phyloP scores from a whole-genome alignment of 768 basidiomycete species.

The Psilocybe cubensis region DNA sequence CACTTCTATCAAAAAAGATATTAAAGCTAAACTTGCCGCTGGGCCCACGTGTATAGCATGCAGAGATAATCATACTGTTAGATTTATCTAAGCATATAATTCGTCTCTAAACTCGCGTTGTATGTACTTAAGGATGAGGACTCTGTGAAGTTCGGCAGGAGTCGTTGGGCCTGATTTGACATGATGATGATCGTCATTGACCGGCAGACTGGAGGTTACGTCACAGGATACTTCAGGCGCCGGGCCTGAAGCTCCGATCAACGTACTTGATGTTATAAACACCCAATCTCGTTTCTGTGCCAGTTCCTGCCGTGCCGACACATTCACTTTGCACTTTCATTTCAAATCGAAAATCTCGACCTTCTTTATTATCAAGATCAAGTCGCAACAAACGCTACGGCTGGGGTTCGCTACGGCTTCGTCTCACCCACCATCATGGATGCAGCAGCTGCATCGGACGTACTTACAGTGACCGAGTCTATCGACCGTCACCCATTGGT shows the following conservation, averaged over 20 bases:
- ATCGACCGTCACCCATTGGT: slow-evolving; percentile 69
- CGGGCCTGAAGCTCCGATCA: slow-evolving; percentile 16
- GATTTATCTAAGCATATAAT: too few relatives aligned
- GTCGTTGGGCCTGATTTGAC: neutral
- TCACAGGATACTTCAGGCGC: slow-evolving; percentile 3
- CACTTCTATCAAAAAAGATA: neutral
- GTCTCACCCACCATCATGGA: slow-evolving; percentile 33
- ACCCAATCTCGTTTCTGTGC: neutral
- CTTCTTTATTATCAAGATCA: neutral
- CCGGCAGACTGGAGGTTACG: slow-evolving; percentile 1
- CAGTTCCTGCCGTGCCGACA: slow-evolving; percentile 5
- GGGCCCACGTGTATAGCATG: too few relatives aligned
- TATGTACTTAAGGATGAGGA: too few relatives aligned
- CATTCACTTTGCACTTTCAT: slow-evolving; percentile 1
- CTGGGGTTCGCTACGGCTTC: neutral
- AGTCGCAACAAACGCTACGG: neutral
- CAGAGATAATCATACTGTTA: too few relatives aligned
- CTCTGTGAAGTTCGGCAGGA: neutral
- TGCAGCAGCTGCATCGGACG: too few relatives aligned
- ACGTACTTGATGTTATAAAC: neutral
- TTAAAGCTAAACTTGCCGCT: neutral
- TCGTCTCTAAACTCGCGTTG: too few relatives aligned
- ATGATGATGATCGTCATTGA: neutral
- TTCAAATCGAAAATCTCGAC: neutral
- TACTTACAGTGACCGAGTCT: slow-evolving; percentile 28